Percentiles rank a stretch among this genome's conserved stretches.
Conservation (phyloP, 2,329 filamentous ascomycete genomes). For the Sporothrix dimorphospora region DNA sequence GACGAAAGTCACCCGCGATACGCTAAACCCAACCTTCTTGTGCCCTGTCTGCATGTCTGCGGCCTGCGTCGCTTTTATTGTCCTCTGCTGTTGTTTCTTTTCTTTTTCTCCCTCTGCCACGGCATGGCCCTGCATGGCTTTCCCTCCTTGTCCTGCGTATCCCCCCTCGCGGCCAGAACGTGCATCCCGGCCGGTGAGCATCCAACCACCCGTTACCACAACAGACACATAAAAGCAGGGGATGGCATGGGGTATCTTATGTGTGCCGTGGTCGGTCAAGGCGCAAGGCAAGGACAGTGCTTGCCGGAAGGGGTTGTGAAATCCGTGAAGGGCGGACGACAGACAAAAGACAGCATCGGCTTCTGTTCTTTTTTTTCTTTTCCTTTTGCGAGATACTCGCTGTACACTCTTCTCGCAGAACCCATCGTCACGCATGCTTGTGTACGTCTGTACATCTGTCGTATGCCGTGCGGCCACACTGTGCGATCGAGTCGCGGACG, state of each 20-base stretch:
- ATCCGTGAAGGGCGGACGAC: background rate
- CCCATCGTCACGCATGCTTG: background rate
- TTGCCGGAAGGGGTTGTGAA: slow-evolving; percentile 1
- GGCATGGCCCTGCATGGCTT: background rate
- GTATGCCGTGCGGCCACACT: slow-evolving; percentile 1
- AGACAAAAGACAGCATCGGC: background rate
- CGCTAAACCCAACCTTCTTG: background rate
- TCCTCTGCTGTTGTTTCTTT: background rate
- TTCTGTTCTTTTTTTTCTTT: background rate
- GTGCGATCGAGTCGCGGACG: background rate
- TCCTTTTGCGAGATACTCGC: background rate
- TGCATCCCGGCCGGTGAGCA: slow-evolving; percentile 19
- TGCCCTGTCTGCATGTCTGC: background rate
- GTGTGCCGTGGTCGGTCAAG: background rate
- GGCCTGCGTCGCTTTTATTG: background rate
- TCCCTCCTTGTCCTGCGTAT: background rate
- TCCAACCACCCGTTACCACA: background rate
- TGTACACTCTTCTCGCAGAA: background rate
- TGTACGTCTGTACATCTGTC: background rate
- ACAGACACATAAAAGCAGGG: background rate
- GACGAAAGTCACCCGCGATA: background rate
- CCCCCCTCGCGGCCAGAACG: background rate
- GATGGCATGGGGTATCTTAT: no score
- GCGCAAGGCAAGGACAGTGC: background rate
- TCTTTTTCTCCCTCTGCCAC: background rate